Percentiles rank a stretch among this genome's conserved stretches.
Evolutionary conservation across 192 early-diverging fungal species (phyloP).

Genomic region (Fimicolochytrium jonesii): DNA sequence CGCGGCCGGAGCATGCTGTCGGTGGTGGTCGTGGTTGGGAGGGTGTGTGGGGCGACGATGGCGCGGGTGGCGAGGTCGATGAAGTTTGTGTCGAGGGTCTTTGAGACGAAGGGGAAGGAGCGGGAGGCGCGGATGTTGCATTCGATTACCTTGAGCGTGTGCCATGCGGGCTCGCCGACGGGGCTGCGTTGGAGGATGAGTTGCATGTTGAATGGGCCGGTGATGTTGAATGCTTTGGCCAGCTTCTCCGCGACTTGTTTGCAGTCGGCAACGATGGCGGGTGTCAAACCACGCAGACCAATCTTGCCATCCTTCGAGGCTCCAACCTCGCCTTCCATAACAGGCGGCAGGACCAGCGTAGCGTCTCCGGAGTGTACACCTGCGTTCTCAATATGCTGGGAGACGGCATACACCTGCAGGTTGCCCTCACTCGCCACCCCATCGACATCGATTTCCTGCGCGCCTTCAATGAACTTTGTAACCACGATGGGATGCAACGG

Average conservation of each 20-base stretch:
- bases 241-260: slow-evolving; percentile 82
- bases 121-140: slow-evolving; percentile 97
- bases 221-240: slow-evolving; percentile 85
- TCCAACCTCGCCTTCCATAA: slow-evolving; percentile 27
- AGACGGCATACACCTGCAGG: slow-evolving; percentile 88
- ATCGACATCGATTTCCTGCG: slow-evolving; percentile 98
- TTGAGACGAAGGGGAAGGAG: slow-evolving; percentile 97
- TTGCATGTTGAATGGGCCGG: slow-evolving; percentile 99
- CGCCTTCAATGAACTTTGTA: slow-evolving; percentile 96
- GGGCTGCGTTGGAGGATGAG: slow-evolving; percentile 60
- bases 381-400: slow-evolving; percentile 98
- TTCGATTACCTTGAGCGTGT: slow-evolving; percentile 90
- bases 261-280: slow-evolving; percentile 44
- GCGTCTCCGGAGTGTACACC: slow-evolving; percentile 99
- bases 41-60: slow-evolving; percentile 57
- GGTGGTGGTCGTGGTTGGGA: slow-evolving; percentile 36
- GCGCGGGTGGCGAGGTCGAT: slow-evolving; percentile 88
- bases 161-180: slow-evolving; percentile 12
- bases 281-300: slow-evolving; percentile 43
- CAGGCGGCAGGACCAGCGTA: slow-evolving; percentile 80
- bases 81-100: slow-evolving; percentile 87
- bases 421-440: slow-evolving; percentile 95
- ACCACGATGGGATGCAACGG: slow-evolving; percentile 95
- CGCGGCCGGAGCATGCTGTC: slow-evolving; percentile 45
- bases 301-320: slow-evolving; percentile 18